Base-by-base conservation (phyloP, 306 rosid species). In the Argentina anserina region DNA sequence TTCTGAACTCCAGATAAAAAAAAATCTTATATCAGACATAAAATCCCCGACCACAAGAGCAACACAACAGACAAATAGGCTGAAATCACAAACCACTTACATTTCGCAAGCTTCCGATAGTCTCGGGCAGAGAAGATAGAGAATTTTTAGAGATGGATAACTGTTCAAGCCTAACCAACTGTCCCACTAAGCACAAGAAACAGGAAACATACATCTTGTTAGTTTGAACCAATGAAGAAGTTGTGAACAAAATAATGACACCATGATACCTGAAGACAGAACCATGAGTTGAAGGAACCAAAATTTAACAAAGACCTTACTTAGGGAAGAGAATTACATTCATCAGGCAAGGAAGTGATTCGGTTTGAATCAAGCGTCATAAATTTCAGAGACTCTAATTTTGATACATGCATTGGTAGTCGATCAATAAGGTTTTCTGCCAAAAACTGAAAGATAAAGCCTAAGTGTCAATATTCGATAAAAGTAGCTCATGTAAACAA, bases 71-170 rank as follows among this genome's bases (percentile, higher is more conserved):
- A 76, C 17, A 21, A 71, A 75, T 25, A 63, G 62, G 60, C 70
- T 62, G 79, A 76, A 12, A 65, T 67, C 56, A 60, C 55, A 80
- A 75, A 46, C 61, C 43, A 70, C 92, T 87, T 84, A 91, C 99
- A 84, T 88, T 91, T 66, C 97, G 88, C 89, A 95, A 83, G 89
- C 97, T 95, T 77, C 99, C 99, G 78, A 95, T 90, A 67, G 97
- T 91, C 17, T 79, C 82, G 14, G 99, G 99, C 88, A 95, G 81
- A 71, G 65, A 71, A 67, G 87, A 77, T 61, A 91, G 71, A 76
- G 74, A 64, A 78, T 95, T 95, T 59, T 86, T 80, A 4, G 93
- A 86, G 85, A 95, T 85, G 55, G 97, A 91, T 76, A 95, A 74
- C 81, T 75, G 87, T 79, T 95, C 97, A 70, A 95, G 97, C 85